Base-by-base conservation (phyloP, 257 asterid species). In the Jacaranda mimosifolia region DNA sequence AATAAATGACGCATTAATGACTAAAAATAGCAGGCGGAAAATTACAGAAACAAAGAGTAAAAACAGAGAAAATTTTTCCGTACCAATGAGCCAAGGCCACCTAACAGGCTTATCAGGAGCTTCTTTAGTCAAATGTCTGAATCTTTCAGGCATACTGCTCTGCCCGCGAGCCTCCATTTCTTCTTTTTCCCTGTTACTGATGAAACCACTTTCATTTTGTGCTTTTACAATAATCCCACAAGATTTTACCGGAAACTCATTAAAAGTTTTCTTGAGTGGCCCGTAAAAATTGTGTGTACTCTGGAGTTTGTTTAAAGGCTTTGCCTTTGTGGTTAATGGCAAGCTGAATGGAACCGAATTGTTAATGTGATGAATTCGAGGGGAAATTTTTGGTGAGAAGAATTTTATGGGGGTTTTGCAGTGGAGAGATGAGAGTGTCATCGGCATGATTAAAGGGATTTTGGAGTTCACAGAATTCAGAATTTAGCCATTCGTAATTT, bases 61-160 rank as follows among this genome's bases (percentile, higher is more conserved):
- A 49, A 60, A 52, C 57, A 19, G 14, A 21, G 26, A 45, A 52
- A 32, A 40, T 3, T 1, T 10, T 3, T n/a, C 67, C 75, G 0
- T 72, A 94, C 97, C 97, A 21, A 94, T 80, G 65, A 91, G 80
- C 91, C 88, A 91, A 70, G 97, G 97, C 97, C 97, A 92, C 63
- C 91, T 72, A 71, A 89, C 79, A 65, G 97, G 95, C 80, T 88
- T 83, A 35, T 88, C 98, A 73, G 97, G 92, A 78, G 74, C 96
- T 85, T 89, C 97, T 84, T 84, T 89, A n/a, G 89, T 81, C 90
- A 91, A 86, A 65, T 82, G 81, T 80, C 96, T 84, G 86, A 92
- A 94, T 80, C 94, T 92, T 11, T 92, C 95, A 0, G 97, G 98
- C 97, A 92, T 91, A 51, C 90, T 88, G 75, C 96, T 92, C 85